These are phyloP conservation scores for Hemisphaericaspora xylanilytica DNA, from an alignment of 1,139 yeast genomes.

Conservation along the genomic window DNA sequence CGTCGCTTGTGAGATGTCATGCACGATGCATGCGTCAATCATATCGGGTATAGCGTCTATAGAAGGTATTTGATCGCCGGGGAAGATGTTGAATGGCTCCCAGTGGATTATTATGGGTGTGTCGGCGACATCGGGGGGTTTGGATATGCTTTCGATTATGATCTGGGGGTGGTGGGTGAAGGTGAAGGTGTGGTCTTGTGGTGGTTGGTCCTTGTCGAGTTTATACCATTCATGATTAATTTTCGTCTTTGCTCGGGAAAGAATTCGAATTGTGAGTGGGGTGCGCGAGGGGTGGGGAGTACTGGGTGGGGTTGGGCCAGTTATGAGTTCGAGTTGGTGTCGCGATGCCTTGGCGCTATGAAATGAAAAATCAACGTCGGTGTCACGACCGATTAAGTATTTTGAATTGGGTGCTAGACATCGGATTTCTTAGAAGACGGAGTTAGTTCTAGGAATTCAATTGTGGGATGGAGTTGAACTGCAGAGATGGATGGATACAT, in stretches of 20 bases:
- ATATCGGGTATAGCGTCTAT: background rate
- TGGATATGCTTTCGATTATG: constrained; percentile 18
- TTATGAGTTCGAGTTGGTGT: constrained; percentile 23
- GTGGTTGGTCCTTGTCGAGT: constrained; percentile 18
- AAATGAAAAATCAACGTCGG: constrained; percentile 17
- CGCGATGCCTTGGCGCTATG: constrained; percentile 27
- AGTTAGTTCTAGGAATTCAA: constrained; percentile 7
- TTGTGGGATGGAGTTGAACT: background rate
- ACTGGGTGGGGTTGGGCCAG: constrained; percentile 14
- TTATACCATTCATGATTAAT: constrained; percentile 29
- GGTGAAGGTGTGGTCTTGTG: constrained; percentile 18
- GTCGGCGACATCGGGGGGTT: constrained; percentile 9
- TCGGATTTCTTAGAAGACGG: constrained; percentile 6
- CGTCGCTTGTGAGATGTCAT: constrained; percentile 22
- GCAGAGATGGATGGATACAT: constrained; percentile 9
- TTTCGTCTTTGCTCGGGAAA: constrained; percentile 31
- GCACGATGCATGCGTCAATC: constrained; percentile 25
- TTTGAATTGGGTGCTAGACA: constrained; percentile 18
- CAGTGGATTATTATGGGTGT: constrained; percentile 22
- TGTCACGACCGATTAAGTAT: constrained; percentile 33
- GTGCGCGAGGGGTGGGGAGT: constrained; percentile 7
- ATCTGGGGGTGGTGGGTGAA: constrained; percentile 17
- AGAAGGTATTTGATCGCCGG: background rate
- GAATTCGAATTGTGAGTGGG: constrained; percentile 19
- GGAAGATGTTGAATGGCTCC: constrained; percentile 22